These are phyloP conservation scores for Citrus sp. DNA, from an alignment of 345 rosid species.

Conservation along the genomic window DNA sequence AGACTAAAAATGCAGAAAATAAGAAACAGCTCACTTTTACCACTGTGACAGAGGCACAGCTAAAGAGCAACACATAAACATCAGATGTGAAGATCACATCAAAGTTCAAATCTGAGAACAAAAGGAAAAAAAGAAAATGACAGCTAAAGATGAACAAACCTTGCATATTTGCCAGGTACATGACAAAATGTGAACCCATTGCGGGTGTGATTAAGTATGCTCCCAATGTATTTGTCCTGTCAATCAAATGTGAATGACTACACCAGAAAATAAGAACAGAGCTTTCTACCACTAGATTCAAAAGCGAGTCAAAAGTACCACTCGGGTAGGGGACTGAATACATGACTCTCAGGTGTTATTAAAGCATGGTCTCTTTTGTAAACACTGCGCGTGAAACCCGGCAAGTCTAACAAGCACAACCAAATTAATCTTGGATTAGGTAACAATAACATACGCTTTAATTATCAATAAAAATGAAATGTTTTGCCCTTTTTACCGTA, in stretches of 20 bases:
- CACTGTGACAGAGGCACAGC: background rate
- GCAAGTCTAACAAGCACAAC: slow-evolving; percentile 60
- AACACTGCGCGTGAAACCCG: slow-evolving; percentile 88
- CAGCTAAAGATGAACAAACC: slow-evolving; percentile 38
- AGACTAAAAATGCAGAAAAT: background rate
- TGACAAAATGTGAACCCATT: slow-evolving; percentile 87
- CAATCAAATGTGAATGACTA: slow-evolving; percentile 26
- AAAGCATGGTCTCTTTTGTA: slow-evolving; percentile 78
- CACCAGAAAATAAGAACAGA: slow-evolving; percentile 7
- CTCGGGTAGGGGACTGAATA: slow-evolving; percentile 76
- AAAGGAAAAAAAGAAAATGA: background rate
- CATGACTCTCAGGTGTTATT: slow-evolving; percentile 92
- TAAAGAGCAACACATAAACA: background rate
- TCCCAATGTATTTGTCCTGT: slow-evolving; percentile 77
- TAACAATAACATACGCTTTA: background rate
- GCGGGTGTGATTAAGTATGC: slow-evolving; percentile 86
- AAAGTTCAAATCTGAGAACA: background rate
- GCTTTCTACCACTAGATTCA: background rate
- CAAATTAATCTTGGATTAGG: slow-evolving; percentile 8
- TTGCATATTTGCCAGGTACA: slow-evolving; percentile 88
- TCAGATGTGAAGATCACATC: background rate
- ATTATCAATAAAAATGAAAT: background rate
- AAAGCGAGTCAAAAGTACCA: slow-evolving; percentile 47
- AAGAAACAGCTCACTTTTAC: background rate
- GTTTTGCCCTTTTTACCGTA: background rate